These are phyloP conservation scores for Sphaerobolus stellatus DNA, from an alignment of 1,284 basidiomycete genomes.

Conservation along the genomic window DNA sequence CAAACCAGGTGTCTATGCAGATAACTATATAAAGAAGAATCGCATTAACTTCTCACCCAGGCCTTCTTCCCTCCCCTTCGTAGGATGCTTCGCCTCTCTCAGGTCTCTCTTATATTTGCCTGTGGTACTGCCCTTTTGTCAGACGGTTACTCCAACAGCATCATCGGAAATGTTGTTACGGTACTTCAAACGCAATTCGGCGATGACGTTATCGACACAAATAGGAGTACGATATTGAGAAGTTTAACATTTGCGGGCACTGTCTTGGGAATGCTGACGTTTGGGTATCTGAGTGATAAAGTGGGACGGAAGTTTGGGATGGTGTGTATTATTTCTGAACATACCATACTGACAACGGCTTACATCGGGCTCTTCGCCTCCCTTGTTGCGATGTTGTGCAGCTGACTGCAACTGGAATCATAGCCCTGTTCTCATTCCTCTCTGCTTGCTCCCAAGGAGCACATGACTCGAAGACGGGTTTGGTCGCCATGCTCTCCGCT, in stretches of 20 bases:
- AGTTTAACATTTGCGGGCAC: slow-evolving; percentile 82
- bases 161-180: slow-evolving; percentile 69
- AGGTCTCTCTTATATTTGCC: slow-evolving; percentile 79
- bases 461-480: slow-evolving; percentile 64
- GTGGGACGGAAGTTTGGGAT: slow-evolving; percentile 88
- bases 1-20: too few species aligned
- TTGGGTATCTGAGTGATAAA: slow-evolving; percentile 82
- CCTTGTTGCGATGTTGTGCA: slow-evolving; percentile 27
- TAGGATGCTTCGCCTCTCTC: slow-evolving; percentile 30
- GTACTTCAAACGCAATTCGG: slow-evolving; percentile 71
- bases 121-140: slow-evolving; percentile 86
- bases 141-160: slow-evolving; percentile 80
- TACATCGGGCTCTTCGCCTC: slow-evolving; percentile 4
- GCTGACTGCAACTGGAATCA: slow-evolving; percentile 77
- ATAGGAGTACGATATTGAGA: slow-evolving; percentile 61
- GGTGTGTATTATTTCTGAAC: slow-evolving; percentile 43
- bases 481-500: slow-evolving; percentile 76
- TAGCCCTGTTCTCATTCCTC: slow-evolving; percentile 77
- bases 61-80: too few species aligned
- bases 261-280: slow-evolving; percentile 76
- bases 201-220: slow-evolving; percentile 38
- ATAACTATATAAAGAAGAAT: too few species aligned
- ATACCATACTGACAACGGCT: neutral
- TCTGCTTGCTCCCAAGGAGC: slow-evolving; percentile 84
- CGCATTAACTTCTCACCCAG: too few species aligned